Conservation (phyloP, 1,284 basidiomycete genomes). For the Phylloboletellus chloephorus region DNA sequence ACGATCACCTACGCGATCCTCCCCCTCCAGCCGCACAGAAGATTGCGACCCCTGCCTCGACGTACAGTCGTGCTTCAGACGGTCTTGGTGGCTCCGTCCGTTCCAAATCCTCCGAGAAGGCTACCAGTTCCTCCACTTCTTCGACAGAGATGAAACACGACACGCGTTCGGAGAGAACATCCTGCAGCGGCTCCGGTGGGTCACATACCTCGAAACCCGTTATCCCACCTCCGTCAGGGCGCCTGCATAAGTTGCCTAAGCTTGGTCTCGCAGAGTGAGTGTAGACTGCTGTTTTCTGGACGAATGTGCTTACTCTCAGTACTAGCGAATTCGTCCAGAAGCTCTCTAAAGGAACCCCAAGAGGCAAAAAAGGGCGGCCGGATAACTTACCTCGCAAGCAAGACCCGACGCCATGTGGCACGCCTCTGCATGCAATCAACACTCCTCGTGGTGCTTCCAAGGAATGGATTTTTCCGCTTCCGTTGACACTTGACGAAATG, state of each 20-base stretch:
- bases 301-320: constrained; percentile 10
- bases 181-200: constrained; percentile 9
- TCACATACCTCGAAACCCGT: constrained; percentile 22
- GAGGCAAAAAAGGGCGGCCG: constrained; percentile 8
- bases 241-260: constrained; percentile 18
- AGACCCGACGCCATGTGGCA: constrained; percentile 31
- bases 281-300: neutral
- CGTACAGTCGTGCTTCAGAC: constrained; percentile 15
- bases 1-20: constrained; percentile 22
- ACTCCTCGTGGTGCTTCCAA: constrained; percentile 32
- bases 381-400: constrained; percentile 26
- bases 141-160: constrained; percentile 7
- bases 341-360: constrained; percentile 19
- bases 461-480: constrained; percentile 65
- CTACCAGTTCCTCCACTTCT: constrained; percentile 4
- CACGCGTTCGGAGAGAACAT: constrained; percentile 14
- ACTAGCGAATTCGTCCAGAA: constrained; percentile 27
- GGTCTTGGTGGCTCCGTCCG: constrained; percentile 5
- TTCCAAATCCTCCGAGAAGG: constrained; percentile 16
- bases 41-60: constrained; percentile 8
- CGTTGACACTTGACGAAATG: constrained; percentile 79
- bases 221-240: constrained; percentile 26
- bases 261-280: constrained; percentile 29
- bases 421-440: constrained; percentile 37
- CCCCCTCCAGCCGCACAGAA: constrained; percentile 12